A percentile compares a stretch with the other conserved stretches of the same genome.
These are phyloP conservation scores for Phytophthora lateralis DNA, from an alignment of 352 stramenopile species.

Conservation along the genomic window DNA sequence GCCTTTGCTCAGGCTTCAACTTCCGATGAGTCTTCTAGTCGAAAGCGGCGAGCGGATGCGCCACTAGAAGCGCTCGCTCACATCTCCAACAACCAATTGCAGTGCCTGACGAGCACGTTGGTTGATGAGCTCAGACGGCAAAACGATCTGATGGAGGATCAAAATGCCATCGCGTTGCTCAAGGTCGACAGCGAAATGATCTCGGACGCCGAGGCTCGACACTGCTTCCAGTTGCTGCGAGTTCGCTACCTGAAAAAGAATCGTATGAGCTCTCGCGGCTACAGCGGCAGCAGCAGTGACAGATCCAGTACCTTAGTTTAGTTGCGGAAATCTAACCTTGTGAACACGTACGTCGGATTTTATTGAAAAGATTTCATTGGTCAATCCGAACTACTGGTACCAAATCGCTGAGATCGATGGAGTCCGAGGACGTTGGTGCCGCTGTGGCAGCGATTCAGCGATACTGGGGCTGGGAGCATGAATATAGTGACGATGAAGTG, in stretches of 20 bases:
- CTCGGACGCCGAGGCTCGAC: slow-evolving; percentile 51
- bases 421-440: slow-evolving; percentile 1
- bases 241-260: slow-evolving; percentile 61
- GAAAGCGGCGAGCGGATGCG: slow-evolving; percentile 26
- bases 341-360: slow-evolving; percentile 7
- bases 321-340: not conserved
- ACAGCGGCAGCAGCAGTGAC: slow-evolving; percentile 12
- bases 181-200: slow-evolving; percentile 55
- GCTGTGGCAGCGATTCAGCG: slow-evolving; percentile 10
- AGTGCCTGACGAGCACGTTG: slow-evolving; percentile 39
- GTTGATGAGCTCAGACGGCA: slow-evolving; percentile 61
- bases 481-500: slow-evolving; percentile 16
- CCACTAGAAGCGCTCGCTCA: slow-evolving; percentile 22
- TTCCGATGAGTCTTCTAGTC: not conserved
- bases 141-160: slow-evolving; percentile 75
- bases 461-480: slow-evolving; percentile 18
- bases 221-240: slow-evolving; percentile 57
- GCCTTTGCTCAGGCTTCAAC: slow-evolving; percentile 6
- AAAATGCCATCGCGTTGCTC: slow-evolving; percentile 75
- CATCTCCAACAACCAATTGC: slow-evolving; percentile 18
- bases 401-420: slow-evolving; percentile 1
- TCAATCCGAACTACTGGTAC: not conserved
- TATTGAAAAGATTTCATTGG: slow-evolving; percentile 18
- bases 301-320: slow-evolving; percentile 30
- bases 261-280: slow-evolving; percentile 29